These are phyloP conservation scores for Neurospora sp. DNA, from an alignment of 495 filamentous ascomycete species.

Conservation along the genomic window DNA sequence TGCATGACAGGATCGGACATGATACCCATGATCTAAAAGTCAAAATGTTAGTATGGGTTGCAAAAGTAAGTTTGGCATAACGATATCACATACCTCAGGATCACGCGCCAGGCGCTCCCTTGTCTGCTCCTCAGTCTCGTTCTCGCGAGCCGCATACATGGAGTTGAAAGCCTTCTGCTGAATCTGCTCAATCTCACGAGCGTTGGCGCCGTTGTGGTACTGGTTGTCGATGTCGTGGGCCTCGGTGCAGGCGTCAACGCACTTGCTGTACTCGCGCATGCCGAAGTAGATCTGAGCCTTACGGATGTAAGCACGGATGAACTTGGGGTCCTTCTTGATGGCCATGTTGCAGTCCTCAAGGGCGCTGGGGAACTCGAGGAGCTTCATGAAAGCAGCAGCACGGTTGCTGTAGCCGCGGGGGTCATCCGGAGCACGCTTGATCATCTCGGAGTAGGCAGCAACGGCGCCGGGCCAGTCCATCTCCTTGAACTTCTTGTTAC, in stretches of 20 bases:
- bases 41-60: slow-evolving; percentile 22
- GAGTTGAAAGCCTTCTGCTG: slow-evolving; percentile 88
- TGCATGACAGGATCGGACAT: slow-evolving; percentile 96
- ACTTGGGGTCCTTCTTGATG: slow-evolving; percentile 81
- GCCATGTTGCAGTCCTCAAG: slow-evolving; percentile 89
- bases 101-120: slow-evolving; percentile 85
- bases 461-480: slow-evolving; percentile 94
- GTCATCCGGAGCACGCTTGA: slow-evolving; percentile 87
- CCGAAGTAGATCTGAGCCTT: slow-evolving; percentile 89
- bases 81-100: slow-evolving; percentile 65
- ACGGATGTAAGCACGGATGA: slow-evolving; percentile 90
- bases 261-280: slow-evolving; percentile 96
- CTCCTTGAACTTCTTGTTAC: slow-evolving; percentile 93
- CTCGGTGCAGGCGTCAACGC: slow-evolving; percentile 77
- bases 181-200: slow-evolving; percentile 85
- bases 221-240: slow-evolving; percentile 65
- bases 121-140: slow-evolving; percentile 95
- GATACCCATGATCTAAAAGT: slow-evolving; percentile 67
- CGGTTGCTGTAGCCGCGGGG: slow-evolving; percentile 95
- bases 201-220: slow-evolving; percentile 56
- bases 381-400: slow-evolving; percentile 90
- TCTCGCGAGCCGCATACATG: slow-evolving; percentile 80
- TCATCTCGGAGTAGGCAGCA: slow-evolving; percentile 93
- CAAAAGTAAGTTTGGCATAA: neutral
- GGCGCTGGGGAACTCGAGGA: slow-evolving; percentile 88